Evolutionary conservation across 1,284 basidiomycete species (phyloP).

Genomic region (Exsudoporus floridanus): DNA sequence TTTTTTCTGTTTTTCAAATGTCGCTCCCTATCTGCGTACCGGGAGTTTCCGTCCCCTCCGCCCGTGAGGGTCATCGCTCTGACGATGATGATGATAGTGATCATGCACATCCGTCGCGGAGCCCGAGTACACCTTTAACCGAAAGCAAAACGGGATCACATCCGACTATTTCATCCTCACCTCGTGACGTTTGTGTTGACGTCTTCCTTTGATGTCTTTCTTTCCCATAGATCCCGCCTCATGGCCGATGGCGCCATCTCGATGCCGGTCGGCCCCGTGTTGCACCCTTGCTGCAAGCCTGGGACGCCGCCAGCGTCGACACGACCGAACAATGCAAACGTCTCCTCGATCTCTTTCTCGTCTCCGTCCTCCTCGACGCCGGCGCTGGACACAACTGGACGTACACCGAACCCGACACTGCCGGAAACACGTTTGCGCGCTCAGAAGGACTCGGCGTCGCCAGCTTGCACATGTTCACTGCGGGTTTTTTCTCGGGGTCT

Average conservation of each 20-base stretch:
- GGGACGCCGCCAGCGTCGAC: conserved; percentile 50
- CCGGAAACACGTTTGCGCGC: conserved; percentile 52
- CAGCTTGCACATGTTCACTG: conserved; percentile 85
- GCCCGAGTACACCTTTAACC: neutral
- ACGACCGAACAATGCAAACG: conserved; percentile 67
- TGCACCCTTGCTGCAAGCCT: conserved; percentile 55
- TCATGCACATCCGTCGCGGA: neutral
- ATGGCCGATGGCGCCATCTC: conserved; percentile 90
- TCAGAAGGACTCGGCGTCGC: conserved; percentile 94
- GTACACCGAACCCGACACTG: conserved; percentile 64
- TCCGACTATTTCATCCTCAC: neutral
- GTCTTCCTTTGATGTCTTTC: neutral
- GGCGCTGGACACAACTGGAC: conserved; percentile 86
- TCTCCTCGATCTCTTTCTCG: conserved; percentile 88
- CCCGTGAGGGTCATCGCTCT: neutral
- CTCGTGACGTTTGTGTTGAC: conserved; percentile 6
- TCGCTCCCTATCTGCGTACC: neutral
- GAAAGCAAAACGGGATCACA: neutral
- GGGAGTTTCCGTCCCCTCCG: conserved; percentile 3
- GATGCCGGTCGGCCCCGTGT: conserved; percentile 67
- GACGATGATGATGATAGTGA: neutral
- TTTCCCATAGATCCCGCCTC: conserved; percentile 72
- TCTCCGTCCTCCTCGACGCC: conserved; percentile 91
- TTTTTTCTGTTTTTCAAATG: neutral
- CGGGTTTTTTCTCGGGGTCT: conserved; percentile 80